Conservation (phyloP, 768 basidiomycete genomes). For the Albatrellus ellisii region DNA sequence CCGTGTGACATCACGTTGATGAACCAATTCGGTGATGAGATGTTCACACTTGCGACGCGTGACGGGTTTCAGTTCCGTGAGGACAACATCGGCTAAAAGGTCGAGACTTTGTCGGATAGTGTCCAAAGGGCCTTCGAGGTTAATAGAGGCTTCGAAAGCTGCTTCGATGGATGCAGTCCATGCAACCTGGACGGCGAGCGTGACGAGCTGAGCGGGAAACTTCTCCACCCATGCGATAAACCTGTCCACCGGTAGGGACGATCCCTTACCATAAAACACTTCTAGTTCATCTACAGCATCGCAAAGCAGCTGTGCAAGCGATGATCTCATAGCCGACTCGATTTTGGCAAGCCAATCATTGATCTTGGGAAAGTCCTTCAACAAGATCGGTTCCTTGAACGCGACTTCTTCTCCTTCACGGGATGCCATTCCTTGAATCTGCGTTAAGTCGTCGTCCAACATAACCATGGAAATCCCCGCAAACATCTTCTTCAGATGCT, state of each 20-base stretch:
- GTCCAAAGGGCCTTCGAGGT: slow-evolving; percentile 55
- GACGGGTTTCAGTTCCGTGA: slow-evolving; percentile 77
- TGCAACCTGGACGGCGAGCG: slow-evolving; percentile 86
- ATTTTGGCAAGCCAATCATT: slow-evolving; percentile 96
- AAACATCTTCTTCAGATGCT: slow-evolving; percentile 99
- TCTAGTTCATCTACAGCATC: slow-evolving; percentile 74
- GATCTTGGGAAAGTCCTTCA: slow-evolving; percentile 94
- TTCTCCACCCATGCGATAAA: slow-evolving; percentile 88
- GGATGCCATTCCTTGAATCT: slow-evolving; percentile 90
- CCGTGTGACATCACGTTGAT: slow-evolving; percentile 92
- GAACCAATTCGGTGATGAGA: slow-evolving; percentile 96
- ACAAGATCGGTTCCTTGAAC: slow-evolving; percentile 70
- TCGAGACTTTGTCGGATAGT: slow-evolving; percentile 78
- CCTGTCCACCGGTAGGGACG: slow-evolving; percentile 43
- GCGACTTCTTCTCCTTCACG: slow-evolving; percentile 89
- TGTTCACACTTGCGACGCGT: slow-evolving; percentile 99
- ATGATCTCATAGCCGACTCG: slow-evolving; percentile 86
- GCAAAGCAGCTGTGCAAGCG: slow-evolving; percentile 71
- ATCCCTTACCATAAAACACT: slow-evolving; percentile 60
- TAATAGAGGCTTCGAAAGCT: slow-evolving; percentile 40
- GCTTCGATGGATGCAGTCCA: slow-evolving; percentile 84
- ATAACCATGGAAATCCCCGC: slow-evolving; percentile 87
- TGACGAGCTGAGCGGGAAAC: slow-evolving; percentile 92
- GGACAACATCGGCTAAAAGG: slow-evolving; percentile 91
- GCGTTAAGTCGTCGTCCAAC: slow-evolving; percentile 77